These are phyloP conservation scores for Mycena citricolor DNA, from an alignment of 1,284 basidiomycete species.

Conservation along the genomic window DNA sequence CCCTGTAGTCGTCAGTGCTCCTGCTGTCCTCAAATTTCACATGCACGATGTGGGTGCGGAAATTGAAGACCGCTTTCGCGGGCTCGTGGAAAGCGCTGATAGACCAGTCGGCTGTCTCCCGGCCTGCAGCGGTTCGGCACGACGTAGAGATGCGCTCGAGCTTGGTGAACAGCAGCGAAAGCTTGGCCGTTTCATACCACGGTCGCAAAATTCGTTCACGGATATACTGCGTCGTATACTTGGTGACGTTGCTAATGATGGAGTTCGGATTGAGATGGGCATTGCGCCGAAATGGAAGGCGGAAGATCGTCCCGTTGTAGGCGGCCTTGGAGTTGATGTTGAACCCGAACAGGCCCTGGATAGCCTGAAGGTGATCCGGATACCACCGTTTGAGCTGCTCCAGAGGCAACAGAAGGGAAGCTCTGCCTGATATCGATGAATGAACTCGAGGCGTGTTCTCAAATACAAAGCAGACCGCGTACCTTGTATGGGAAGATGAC, in stretches of 20 bases:
- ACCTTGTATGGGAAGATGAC: conserved; percentile 21
- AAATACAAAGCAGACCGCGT: background rate
- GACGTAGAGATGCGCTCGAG: conserved; percentile 12
- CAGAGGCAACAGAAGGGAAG: conserved; percentile 21
- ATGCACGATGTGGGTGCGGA: conserved; percentile 16
- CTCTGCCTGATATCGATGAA: conserved; percentile 15
- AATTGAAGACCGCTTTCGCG: conserved; percentile 7
- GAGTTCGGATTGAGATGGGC: conserved; percentile 14
- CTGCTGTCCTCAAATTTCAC: conserved; percentile 8
- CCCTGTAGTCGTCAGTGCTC: conserved; percentile 20
- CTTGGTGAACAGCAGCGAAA: conserved; percentile 19
- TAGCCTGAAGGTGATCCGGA: conserved; percentile 17
- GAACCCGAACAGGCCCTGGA: conserved; percentile 17
- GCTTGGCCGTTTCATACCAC: conserved; percentile 13
- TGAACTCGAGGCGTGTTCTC: background rate
- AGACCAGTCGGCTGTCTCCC: conserved; percentile 8
- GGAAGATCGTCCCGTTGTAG: conserved; percentile 22
- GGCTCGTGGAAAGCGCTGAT: conserved; percentile 10
- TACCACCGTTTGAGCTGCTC: conserved; percentile 23
- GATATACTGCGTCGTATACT: conserved; percentile 17
- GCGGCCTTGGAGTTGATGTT: conserved; percentile 2
- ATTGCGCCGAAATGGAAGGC: conserved; percentile 17
- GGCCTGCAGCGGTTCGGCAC: conserved; percentile 7
- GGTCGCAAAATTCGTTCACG: conserved; percentile 19
- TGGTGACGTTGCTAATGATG: conserved; percentile 17